A percentile compares a stretch with the other conserved stretches of the same genome.
phyloP scores from a whole-genome alignment of 352 stramenopile species.

The Phytophthora foliorum region DNA sequence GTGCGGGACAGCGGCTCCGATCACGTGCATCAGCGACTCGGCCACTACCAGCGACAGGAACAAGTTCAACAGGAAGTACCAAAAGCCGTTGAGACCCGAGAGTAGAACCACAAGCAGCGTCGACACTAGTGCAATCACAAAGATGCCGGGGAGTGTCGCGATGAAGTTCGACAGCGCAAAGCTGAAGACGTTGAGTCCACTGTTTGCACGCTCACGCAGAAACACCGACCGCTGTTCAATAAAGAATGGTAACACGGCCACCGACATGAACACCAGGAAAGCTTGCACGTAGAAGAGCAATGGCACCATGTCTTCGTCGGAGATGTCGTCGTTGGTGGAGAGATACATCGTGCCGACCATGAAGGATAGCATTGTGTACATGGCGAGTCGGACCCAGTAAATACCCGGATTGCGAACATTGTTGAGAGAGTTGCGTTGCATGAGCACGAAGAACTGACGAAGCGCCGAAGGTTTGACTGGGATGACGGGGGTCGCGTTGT shows the following conservation, averaged over 20 bases:
- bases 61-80: conserved; percentile 67
- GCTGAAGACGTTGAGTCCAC: conserved; percentile 63
- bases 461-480: conserved; percentile 42
- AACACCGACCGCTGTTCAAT: conserved; percentile 89
- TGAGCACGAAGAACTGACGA: conserved; percentile 58
- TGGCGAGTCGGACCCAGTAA: conserved; percentile 76
- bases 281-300: conserved; percentile 89
- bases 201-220: conserved; percentile 64
- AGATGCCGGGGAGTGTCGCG: conserved; percentile 65
- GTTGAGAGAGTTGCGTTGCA: conserved; percentile 65
- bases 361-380: conserved; percentile 76
- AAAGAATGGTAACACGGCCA: conserved; percentile 84
- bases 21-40: conserved; percentile 78
- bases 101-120: conserved; percentile 54
- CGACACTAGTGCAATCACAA: conserved; percentile 61
- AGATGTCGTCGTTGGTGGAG: conserved; percentile 32
- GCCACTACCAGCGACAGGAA: conserved; percentile 74
- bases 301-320: conserved; percentile 47
- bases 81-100: conserved; percentile 56
- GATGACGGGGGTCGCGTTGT: conserved; percentile 27
- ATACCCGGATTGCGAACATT: conserved; percentile 72
- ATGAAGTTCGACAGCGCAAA: conserved; percentile 79
- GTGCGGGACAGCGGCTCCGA: conserved; percentile 71
- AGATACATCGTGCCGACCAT: conserved; percentile 83
- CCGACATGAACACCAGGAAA: conserved; percentile 92